Evolutionary conservation across 441 rosid species (phyloP).

Genomic region (Eruca vesicaria): DNA sequence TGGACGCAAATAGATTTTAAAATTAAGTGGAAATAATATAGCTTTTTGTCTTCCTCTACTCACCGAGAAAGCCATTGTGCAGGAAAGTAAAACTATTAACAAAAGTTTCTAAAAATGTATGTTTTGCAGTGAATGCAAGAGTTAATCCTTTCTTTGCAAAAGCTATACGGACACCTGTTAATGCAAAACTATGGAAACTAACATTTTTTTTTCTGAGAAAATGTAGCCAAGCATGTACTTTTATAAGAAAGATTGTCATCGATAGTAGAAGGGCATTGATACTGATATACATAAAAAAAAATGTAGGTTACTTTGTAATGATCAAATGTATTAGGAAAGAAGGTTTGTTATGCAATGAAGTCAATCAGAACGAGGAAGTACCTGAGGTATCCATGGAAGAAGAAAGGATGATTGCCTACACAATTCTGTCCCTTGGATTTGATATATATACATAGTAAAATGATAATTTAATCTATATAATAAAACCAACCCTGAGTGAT

Average conservation of each 20-base stretch:
- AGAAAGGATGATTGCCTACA: neutral
- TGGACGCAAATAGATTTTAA: neutral
- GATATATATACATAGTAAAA: slow-evolving; percentile 1
- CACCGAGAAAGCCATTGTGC: neutral
- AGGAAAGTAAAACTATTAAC: neutral
- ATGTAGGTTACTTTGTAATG: neutral
- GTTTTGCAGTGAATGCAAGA: neutral
- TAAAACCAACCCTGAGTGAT: neutral
- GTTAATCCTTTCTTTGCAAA: neutral
- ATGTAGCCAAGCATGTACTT: neutral
- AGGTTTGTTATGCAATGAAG: neutral
- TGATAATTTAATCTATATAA: neutral
- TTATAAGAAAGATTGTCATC: neutral
- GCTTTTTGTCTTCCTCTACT: neutral
- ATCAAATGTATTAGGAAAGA: neutral
- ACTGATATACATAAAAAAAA: neutral
- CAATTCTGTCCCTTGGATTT: neutral
- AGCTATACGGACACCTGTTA: neutral
- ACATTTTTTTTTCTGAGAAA: neutral
- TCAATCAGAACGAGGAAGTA: slow-evolving; percentile 6
- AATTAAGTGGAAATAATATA: neutral
- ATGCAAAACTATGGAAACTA: neutral
- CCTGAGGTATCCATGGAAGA: slow-evolving; percentile 20
- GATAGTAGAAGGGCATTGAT: neutral
- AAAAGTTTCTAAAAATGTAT: neutral